These are phyloP conservation scores for Chaetomiaceae sp. DNA, from an alignment of 2,329 filamentous ascomycete genomes.

Conservation along the genomic window DNA sequence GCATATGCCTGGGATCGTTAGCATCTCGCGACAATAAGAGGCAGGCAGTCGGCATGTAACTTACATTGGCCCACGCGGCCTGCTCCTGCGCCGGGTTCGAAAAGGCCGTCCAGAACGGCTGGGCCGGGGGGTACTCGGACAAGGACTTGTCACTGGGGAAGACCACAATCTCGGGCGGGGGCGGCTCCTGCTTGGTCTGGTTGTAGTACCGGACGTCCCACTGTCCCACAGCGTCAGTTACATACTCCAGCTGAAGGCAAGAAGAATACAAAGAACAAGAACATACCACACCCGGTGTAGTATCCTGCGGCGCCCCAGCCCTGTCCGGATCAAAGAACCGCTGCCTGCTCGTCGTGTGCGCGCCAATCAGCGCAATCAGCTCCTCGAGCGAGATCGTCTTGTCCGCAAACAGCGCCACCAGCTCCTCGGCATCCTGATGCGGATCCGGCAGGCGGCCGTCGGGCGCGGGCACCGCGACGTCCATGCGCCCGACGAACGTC, in stretches of 20 bases:
- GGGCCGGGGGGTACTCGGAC: neutral
- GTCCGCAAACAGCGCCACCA: slow-evolving; percentile 10
- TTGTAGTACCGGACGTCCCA: slow-evolving; percentile 12
- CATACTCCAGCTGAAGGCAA: no score
- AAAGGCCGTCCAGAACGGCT: neutral
- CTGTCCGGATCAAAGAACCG: slow-evolving; percentile 1
- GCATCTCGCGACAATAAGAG: neutral
- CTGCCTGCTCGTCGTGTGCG: slow-evolving; percentile 11
- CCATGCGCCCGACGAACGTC: slow-evolving; percentile 9
- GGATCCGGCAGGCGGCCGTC: slow-evolving; percentile 1
- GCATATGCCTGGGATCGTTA: slow-evolving; percentile 2
- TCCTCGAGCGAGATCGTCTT: slow-evolving; percentile 10
- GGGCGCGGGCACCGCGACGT: neutral
- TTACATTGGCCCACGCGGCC: slow-evolving; percentile 1
- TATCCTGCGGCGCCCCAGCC: slow-evolving; percentile 7
- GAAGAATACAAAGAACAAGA: no score
- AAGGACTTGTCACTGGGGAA: slow-evolving; percentile 12
- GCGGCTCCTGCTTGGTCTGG: neutral
- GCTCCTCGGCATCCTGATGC: neutral
- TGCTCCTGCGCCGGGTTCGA: neutral
- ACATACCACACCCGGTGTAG: slow-evolving; percentile 8
- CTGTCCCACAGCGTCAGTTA: no score
- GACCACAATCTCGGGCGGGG: slow-evolving; percentile 2
- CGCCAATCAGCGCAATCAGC: slow-evolving; percentile 13
- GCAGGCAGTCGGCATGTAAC: neutral